Evolutionary conservation across 1,284 basidiomycete genomes (phyloP).

Genomic region (Entoloma clypeatum): DNA sequence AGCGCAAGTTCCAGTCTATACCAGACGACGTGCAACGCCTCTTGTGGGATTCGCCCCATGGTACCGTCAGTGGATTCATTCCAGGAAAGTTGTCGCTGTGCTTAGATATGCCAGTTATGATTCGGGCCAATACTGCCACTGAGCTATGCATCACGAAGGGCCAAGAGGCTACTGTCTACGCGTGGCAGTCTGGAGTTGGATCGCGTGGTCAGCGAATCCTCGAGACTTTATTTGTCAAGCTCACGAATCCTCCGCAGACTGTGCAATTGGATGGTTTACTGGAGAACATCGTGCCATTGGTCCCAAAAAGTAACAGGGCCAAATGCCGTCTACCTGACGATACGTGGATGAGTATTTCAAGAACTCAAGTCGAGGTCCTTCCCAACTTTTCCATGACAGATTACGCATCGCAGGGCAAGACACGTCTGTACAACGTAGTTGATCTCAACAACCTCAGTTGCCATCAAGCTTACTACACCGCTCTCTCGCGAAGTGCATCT

Average conservation of each 20-base stretch:
- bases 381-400: constrained; percentile 43
- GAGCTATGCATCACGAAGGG: constrained; percentile 34
- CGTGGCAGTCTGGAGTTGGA: constrained; percentile 25
- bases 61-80: background rate
- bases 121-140: constrained; percentile 3
- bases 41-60: constrained; percentile 2
- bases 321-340: constrained; percentile 27
- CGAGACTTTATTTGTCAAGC: constrained; percentile 34
- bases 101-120: constrained; percentile 5
- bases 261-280: too few species aligned
- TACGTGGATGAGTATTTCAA: constrained; percentile 18
- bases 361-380: constrained; percentile 32
- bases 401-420: constrained; percentile 38
- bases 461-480: constrained; percentile 35
- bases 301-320: constrained; percentile 13
- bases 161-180: constrained; percentile 33
- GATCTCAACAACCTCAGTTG: constrained; percentile 27
- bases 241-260: constrained; percentile 29
- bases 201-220: constrained; percentile 19
- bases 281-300: constrained; percentile 37
- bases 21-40: background rate
- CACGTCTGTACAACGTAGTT: constrained; percentile 29
- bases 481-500: constrained; percentile 30
- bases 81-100: constrained; percentile 2
- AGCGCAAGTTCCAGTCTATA: background rate